A percentile compares a stretch with the other conserved stretches of the same genome.
These are phyloP conservation scores for Lachnellula subtilissima DNA, from an alignment of 2,329 filamentous ascomycete species.

Conservation along the genomic window DNA sequence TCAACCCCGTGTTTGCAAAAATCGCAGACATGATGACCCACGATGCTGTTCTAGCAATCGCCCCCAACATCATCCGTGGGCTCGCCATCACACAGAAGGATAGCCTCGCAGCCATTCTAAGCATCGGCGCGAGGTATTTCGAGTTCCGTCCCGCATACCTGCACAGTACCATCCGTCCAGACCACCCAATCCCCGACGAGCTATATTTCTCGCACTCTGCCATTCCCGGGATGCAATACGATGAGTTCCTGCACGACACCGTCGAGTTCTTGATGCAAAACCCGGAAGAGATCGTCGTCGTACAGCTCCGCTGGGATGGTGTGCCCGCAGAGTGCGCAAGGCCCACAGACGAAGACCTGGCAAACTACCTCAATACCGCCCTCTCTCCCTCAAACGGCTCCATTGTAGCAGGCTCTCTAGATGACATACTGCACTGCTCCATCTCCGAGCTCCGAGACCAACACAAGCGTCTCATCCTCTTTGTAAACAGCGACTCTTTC, in stretches of 20 bases:
- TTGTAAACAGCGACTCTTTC: constrained; percentile 35
- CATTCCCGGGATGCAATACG: constrained; percentile 46
- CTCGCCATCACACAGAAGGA: constrained; percentile 50
- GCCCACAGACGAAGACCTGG: constrained; percentile 39
- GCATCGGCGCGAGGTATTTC: constrained; percentile 46
- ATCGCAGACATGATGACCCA: constrained; percentile 23
- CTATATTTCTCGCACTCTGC: constrained; percentile 48
- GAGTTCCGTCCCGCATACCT: constrained; percentile 48
- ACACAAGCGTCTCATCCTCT: constrained; percentile 35
- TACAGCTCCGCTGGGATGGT: constrained; percentile 48
- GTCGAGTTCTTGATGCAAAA: constrained; percentile 39
- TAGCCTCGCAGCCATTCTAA: constrained; percentile 38
- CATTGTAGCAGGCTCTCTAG: constrained; percentile 27
- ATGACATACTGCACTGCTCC: constrained; percentile 32
- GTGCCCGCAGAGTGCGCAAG: constrained; percentile 42
- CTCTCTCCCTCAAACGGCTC: constrained; percentile 27
- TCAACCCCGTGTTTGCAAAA: constrained; percentile 23
- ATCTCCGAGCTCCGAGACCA: constrained; percentile 34
- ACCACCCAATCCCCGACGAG: constrained; percentile 38
- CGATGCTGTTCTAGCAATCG: constrained; percentile 26
- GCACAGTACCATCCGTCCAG: constrained; percentile 36
- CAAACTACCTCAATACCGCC: constrained; percentile 34
- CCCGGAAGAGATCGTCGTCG: constrained; percentile 42
- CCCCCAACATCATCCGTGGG: constrained; percentile 40
- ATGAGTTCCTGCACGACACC: constrained; percentile 37